These are phyloP conservation scores for Neurospora tetrasperma DNA, from an alignment of 495 filamentous ascomycete species.

Conservation along the genomic window DNA sequence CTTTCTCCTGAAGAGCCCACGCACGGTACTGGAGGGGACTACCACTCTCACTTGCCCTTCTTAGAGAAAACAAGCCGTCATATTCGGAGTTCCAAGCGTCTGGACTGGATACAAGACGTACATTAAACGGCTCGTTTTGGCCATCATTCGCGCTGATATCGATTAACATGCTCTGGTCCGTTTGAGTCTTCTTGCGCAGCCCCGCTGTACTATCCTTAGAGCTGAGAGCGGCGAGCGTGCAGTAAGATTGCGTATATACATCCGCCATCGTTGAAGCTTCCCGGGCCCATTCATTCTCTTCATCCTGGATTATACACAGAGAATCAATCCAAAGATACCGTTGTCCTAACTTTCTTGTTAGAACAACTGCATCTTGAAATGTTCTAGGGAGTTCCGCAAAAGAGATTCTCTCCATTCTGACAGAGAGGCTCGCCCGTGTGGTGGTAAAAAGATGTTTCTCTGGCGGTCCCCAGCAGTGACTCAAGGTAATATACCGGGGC, in stretches of 20 bases:
- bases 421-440: fast-evolving
- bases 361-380: constrained; percentile 7
- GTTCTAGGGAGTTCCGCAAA: constrained; percentile 5
- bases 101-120: neutral
- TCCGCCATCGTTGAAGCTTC: constrained; percentile 19
- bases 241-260: constrained; percentile 17
- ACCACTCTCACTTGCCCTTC: too few species aligned
- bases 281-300: constrained; percentile 17
- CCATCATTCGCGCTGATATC: neutral
- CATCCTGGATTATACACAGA: constrained; percentile 28
- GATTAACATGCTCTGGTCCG: neutral
- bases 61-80: too few species aligned
- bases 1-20: neutral
- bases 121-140: neutral
- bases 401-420: neutral
- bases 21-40: neutral
- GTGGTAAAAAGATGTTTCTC: neutral
- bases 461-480: constrained; percentile 9
- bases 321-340: constrained; percentile 28
- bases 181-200: neutral
- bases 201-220: neutral
- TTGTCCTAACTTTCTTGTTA: constrained; percentile 4
- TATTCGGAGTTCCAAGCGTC: too few species aligned
- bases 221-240: constrained; percentile 14
- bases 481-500: neutral